phyloP scores from a whole-genome alignment of 257 asterid species.

The Perilla frutescens region DNA sequence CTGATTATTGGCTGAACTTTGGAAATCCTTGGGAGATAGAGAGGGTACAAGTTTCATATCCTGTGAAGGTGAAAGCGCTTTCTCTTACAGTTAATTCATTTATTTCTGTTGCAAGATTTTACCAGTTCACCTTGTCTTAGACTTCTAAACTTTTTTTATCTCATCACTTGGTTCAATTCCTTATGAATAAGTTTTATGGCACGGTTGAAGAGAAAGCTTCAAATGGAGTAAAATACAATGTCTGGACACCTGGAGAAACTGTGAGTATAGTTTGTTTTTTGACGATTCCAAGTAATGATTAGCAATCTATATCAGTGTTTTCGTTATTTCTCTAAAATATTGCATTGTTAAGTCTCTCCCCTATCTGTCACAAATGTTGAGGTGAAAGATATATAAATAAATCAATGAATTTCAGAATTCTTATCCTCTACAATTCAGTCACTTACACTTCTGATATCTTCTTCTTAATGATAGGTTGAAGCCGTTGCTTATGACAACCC shows the following conservation, averaged over 20 bases:
- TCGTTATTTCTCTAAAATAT: background rate
- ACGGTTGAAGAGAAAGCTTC: conserved; percentile 51
- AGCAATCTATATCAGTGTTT: background rate
- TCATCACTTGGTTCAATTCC: conserved; percentile 17
- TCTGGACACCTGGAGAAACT: conserved; percentile 61
- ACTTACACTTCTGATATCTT: background rate
- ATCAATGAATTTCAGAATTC: background rate
- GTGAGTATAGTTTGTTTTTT: conserved; percentile 42
- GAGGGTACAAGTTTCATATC: conserved; percentile 58
- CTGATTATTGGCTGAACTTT: conserved; percentile 61
- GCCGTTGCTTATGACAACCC: conserved; percentile 65
- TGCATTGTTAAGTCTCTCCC: background rate
- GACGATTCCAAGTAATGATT: background rate
- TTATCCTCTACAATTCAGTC: conserved; percentile 8
- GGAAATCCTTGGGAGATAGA: conserved; percentile 69
- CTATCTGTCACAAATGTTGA: background rate
- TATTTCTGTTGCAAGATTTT: background rate
- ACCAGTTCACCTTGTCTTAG: conserved; percentile 23
- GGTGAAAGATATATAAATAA: background rate
- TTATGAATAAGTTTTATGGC: conserved; percentile 50
- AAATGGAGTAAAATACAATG: conserved; percentile 42
- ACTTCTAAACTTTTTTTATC: conserved; percentile 23
- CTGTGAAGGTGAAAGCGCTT: conserved; percentile 53
- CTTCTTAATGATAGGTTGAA: conserved; percentile 46
- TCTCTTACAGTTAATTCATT: background rate